Conservation (phyloP, 2,329 filamentous ascomycete genomes). For the Penicillium sp. region DNA sequence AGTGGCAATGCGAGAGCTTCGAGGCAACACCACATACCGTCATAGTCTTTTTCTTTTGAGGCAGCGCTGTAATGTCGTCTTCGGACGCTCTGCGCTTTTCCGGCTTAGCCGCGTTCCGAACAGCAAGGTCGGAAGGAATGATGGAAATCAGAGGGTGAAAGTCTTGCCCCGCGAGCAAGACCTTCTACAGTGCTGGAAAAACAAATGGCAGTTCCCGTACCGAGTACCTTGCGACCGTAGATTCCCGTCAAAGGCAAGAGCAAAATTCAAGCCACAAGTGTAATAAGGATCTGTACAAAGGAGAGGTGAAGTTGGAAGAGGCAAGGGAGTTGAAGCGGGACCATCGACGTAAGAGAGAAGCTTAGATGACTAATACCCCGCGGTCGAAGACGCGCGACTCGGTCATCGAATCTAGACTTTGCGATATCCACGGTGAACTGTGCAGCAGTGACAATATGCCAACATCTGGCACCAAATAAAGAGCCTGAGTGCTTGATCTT, state of each 20-base stretch:
- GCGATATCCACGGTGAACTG: no score
- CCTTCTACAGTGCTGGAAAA: slow-evolving; percentile 32
- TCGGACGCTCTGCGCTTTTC: slow-evolving; percentile 50
- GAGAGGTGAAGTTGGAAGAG: slow-evolving; percentile 8
- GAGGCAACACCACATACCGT: slow-evolving; percentile 34
- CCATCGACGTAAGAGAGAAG: slow-evolving; percentile 25
- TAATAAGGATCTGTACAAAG: slow-evolving; percentile 5
- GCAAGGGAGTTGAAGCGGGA: slow-evolving; percentile 16
- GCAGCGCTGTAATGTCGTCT: slow-evolving; percentile 43
- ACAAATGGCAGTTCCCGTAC: slow-evolving; percentile 26
- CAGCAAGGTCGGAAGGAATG: slow-evolving; percentile 41
- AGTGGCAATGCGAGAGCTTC: slow-evolving; percentile 12
- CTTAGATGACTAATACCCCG: slow-evolving; percentile 17
- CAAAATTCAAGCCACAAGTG: not conserved
- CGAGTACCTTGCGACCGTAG: slow-evolving; percentile 18
- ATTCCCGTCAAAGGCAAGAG: not conserved
- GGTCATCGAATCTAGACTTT: not conserved
- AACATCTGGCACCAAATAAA: no score
- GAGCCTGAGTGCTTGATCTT: not conserved
- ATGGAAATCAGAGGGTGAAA: slow-evolving; percentile 37
- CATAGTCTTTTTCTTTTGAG: slow-evolving; percentile 52
- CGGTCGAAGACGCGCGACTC: not conserved
- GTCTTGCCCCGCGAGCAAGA: slow-evolving; percentile 40
- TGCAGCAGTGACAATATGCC: no score
- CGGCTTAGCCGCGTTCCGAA: slow-evolving; percentile 45